These are phyloP conservation scores for Mikania micrantha DNA, from an alignment of 129 eudicot genomes.

Conservation along the genomic window DNA sequence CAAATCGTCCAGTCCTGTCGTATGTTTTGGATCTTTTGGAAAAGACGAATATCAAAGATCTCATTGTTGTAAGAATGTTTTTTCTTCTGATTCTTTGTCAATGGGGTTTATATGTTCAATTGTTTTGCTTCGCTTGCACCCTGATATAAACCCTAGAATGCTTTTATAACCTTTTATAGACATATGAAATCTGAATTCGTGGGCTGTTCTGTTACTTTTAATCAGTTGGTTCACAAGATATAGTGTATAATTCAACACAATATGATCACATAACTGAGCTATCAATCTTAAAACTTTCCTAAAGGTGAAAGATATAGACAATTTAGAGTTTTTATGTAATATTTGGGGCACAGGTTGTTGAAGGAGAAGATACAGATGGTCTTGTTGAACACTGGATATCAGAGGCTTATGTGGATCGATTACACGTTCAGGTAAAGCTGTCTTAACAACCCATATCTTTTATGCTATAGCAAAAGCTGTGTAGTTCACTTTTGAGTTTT, in stretches of 20 bases:
- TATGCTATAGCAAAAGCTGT: background rate
- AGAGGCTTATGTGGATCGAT: conserved; percentile 67
- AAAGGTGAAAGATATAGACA: background rate
- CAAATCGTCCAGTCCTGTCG: conserved; percentile 79
- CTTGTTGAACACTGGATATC: conserved; percentile 76
- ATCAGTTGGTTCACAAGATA: background rate
- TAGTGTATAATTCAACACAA: background rate
- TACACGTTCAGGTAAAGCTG: conserved; percentile 64
- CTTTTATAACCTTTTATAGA: background rate
- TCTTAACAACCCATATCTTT: background rate
- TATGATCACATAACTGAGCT: background rate
- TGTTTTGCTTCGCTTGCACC: background rate
- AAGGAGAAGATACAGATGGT: conserved; percentile 81
- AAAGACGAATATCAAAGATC: conserved; percentile 64
- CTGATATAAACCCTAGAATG: conserved; percentile 12
- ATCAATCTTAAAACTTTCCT: background rate
- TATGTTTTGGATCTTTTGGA: conserved; percentile 83
- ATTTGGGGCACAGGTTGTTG: conserved; percentile 62
- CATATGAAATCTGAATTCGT: too few species aligned
- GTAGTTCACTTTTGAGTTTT: background rate
- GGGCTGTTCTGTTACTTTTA: background rate
- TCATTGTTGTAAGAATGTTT: conserved; percentile 59
- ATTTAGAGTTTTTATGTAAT: background rate
- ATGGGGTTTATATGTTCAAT: background rate
- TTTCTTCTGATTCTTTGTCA: background rate